Evolutionary conservation across 2,329 filamentous ascomycete genomes (phyloP), one percentile per base, ranked within the genome.

Genomic region (Colletotrichum camelliae): DNA sequence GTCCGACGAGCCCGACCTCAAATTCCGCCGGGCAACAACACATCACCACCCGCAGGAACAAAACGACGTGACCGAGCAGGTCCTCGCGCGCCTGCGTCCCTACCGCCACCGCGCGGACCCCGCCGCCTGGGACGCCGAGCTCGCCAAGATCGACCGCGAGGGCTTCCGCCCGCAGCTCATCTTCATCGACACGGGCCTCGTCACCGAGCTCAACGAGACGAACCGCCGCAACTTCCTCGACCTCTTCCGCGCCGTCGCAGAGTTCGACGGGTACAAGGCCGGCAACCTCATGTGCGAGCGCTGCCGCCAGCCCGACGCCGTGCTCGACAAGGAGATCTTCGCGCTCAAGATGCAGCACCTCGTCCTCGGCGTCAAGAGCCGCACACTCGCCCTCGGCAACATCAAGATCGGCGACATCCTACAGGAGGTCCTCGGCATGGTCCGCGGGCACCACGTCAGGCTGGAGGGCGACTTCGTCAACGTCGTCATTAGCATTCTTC

Each of bases 401-500:
- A 94, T 99, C 85, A 97, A 96, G 86, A 98, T 99, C 77, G 97
- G 97, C 13, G 97, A 99, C 80, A 96, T 99, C 24, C 86, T 99
- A 35, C 96, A 97, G 81, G 91, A 97, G 80, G 97, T 98, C 0
- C 88, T 99, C 60, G 90, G 90, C 75, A 98, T 99, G 96, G 97
- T 99, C 35, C 92, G 97, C 71, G 88, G 89, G 12, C 97, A 99
- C 83, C 97, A 99, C 82, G 97, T 99, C 5, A 91, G 97, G 10
- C 90, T 99, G 67, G 97, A 99, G 84, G 97, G 97, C 10, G 97
- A 99, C 83, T 99, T 98, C 82, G 96, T 99, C 82, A 99, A 99
- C 82, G 97, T 99, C 6, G 96, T 99, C 35, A 94, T 99, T 74
- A 98, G 95, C 75, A 98, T 98, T 69, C 87, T 99, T 39, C 89